Base-by-base conservation (phyloP, 305 asterid species). In the Fraxinus dipetala region DNA sequence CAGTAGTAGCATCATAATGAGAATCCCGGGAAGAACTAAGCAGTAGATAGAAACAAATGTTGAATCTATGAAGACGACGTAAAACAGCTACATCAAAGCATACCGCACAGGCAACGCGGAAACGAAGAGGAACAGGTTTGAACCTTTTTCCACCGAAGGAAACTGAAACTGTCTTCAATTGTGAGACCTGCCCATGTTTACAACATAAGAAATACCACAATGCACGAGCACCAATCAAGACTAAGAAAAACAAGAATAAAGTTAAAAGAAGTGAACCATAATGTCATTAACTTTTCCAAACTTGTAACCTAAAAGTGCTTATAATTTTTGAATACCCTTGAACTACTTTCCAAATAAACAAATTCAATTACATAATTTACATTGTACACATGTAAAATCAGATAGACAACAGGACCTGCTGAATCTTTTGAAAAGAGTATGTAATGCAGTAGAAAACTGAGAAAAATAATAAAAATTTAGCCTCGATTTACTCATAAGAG, bases 31-130 rank as follows among this genome's bases (percentile, higher is more conserved):
- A 10, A 26, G 31, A 24, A 79, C 32, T 32, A 24, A 36, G 38
- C 24, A 18, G 45, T 51, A 43, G 31, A 28, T 26, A 65, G 6
- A 26, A 65, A 26, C 35, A 69, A 2, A 70, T 31, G 6, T 70
- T 30, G 20, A 70, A 70, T 5, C 45, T 31, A 16, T 70, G 74
- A 30, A 31, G 76, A 32, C 9, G 2, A 11, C 3, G 34, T 36
- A 34, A 36, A 35, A 79, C 18, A n/a, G 4, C 54, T 59, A 69
- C 6, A 38, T 3, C 36, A 63, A 75, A 79, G 84, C 96, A 56
- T 88, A 94, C 99, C 16, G 90, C 91, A 82, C 98, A 93, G 65
- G 93, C 81, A 83, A 94, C 84, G 34, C 87, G 88, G 90, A 94
- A 89, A 54, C 97, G 94, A 70, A 84, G 91, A 40, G 85, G 79